Conservation (phyloP, 2,329 filamentous ascomycete genomes). For the Diplocarpon rosae region DNA sequence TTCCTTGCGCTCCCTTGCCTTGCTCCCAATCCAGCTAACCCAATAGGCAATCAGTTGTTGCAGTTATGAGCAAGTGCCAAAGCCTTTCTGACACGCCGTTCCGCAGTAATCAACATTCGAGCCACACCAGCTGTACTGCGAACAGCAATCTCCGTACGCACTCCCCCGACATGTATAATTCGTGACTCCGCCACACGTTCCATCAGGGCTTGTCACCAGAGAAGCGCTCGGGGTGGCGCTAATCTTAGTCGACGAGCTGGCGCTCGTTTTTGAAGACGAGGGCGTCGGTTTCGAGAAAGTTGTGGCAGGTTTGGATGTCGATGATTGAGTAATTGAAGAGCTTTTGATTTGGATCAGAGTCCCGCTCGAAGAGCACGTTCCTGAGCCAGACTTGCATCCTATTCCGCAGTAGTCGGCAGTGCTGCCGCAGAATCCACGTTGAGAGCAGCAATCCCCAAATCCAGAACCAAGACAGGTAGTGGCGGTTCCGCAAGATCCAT, state of each 20-base stretch:
- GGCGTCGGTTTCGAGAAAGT: background rate
- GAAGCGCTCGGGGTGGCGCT: background rate
- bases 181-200: conserved; percentile 13
- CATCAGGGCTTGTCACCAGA: conserved; percentile 4
- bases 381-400: conserved; percentile 20
- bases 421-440: conserved; percentile 26
- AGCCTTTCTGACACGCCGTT: conserved; percentile 19
- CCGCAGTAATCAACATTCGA: conserved; percentile 23
- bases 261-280: background rate
- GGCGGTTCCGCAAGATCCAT: conserved; percentile 16
- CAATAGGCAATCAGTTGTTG: background rate
- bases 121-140: conserved; percentile 24
- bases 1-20: no score
- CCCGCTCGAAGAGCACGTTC: conserved; percentile 6
- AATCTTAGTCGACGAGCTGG: conserved; percentile 1
- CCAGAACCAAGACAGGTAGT: conserved; percentile 20
- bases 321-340: background rate
- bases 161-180: conserved; percentile 15
- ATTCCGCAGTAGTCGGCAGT: conserved; percentile 24
- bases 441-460: conserved; percentile 25
- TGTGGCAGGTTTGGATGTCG: background rate
- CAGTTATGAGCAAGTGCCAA: conserved; percentile 7
- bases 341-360: conserved; percentile 1
- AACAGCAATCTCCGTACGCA: conserved; percentile 22
- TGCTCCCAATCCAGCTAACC: background rate